Evolutionary conservation across 768 basidiomycete genomes (phyloP).

Genomic region (Pleurotus sapidus): DNA sequence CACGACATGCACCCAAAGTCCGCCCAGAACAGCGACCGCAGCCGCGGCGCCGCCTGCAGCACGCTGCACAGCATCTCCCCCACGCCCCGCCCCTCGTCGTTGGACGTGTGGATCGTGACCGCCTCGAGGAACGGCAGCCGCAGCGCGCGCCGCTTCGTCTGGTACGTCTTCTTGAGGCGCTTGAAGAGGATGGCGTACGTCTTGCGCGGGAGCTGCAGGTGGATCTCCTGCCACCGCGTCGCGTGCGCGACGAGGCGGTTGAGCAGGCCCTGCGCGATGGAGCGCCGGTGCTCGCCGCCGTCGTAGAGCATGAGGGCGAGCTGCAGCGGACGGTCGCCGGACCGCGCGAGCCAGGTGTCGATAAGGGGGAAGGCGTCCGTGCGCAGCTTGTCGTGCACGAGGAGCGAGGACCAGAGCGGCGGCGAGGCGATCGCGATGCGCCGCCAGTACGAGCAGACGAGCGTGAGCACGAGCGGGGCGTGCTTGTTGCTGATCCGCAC

Average conservation of each 20-base stretch:
- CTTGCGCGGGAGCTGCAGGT: constrained; percentile 4
- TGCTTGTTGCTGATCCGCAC: neutral
- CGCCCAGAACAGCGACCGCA: constrained; percentile 5
- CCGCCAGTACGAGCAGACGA: constrained; percentile 3
- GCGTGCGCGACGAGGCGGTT: constrained; percentile 2
- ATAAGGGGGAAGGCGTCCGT: constrained; percentile 5
- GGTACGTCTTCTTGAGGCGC: neutral
- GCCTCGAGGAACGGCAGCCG: constrained; percentile 1
- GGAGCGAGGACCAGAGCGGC: constrained; percentile 6
- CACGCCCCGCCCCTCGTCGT: neutral
- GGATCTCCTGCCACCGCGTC: constrained; percentile 4
- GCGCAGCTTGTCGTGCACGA: constrained; percentile 2
- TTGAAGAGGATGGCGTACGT: constrained; percentile 5
- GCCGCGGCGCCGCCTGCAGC: neutral
- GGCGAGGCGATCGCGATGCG: neutral
- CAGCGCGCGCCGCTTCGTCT: neutral
- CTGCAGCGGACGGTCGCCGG: neutral
- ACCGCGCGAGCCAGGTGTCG: constrained; percentile 5
- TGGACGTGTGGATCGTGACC: constrained; percentile 1
- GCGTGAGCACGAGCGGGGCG: constrained; percentile 5
- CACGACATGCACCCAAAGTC: constrained; percentile 6
- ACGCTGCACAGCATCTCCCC: constrained; percentile 6
- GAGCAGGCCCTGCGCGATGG: constrained; percentile 4
- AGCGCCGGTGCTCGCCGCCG: neutral
- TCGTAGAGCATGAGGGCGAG: constrained; percentile 1